phyloP scores from a whole-genome alignment of 352 stramenopile genomes.

The Globisporangium takayamanum region DNA sequence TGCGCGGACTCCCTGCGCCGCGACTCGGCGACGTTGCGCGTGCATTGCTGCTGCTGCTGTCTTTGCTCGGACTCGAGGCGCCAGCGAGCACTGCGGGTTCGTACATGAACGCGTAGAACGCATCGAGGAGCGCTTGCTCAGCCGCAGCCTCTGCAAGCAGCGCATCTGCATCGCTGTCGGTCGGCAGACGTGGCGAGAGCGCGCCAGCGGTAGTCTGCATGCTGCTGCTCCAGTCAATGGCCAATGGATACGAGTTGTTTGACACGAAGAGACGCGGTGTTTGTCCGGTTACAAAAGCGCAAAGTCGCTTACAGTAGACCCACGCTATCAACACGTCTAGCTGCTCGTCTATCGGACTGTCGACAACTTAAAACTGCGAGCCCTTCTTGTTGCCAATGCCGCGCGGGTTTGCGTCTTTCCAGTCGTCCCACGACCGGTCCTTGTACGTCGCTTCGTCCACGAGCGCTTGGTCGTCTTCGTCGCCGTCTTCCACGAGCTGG shows the following conservation, averaged over 20 bases:
- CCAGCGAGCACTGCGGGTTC: conserved; percentile 36
- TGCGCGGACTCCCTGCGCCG: conserved; percentile 16
- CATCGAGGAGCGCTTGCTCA: conserved; percentile 31
- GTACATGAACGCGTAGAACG: conserved; percentile 62
- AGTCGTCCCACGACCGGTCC: conserved; percentile 96
- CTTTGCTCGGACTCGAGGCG: conserved; percentile 24
- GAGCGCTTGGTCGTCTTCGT: conserved; percentile 91
- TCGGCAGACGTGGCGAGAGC: no score
- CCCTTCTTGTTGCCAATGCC: conserved; percentile 96
- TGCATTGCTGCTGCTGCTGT: conserved; percentile 11
- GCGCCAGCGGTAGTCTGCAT: neutral
- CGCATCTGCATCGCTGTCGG: conserved; percentile 4
- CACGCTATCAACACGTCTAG: neutral
- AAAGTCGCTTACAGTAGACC: no score
- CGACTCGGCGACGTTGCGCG: conserved; percentile 19
- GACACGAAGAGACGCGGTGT: neutral
- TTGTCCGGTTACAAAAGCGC: no score
- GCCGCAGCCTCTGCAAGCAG: conserved; percentile 16
- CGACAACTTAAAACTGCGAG: conserved; percentile 84
- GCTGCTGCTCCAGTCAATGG: neutral
- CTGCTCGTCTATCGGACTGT: conserved; percentile 3
- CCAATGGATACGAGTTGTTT: neutral
- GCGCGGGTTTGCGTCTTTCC: conserved; percentile 93
- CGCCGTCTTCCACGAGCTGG: conserved; percentile 90
- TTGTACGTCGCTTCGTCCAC: conserved; percentile 91